Evolutionary conservation across 2,329 filamentous ascomycete genomes (phyloP), one percentile per base, ranked within the genome.

Genomic region (Alternaria postmessia): DNA sequence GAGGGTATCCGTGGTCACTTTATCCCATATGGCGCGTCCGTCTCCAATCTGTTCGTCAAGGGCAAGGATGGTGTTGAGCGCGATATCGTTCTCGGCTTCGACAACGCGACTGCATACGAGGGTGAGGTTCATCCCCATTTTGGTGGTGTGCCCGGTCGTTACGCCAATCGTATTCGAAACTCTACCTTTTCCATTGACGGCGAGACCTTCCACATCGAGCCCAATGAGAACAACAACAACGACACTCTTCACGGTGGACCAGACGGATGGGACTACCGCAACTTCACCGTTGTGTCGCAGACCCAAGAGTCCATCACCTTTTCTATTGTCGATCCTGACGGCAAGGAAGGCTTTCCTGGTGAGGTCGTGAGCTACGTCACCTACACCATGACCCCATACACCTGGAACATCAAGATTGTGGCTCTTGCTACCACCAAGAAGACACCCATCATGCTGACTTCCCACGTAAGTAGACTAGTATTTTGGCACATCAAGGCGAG

Each of bases 121-220:
- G 75, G 87, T 49, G 89, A 92, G 60, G 81, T 85, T 62, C 91
- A 93, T 76, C 88, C 86, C 51, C 90, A 93, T 81, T 88, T 91
- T 66, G 91, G 90, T 59, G 82, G 88, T 69, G 87, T 94, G 0
- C 90, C 90, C 0, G 91, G 90, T 70, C 88, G 91, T 56, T 94
- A 94, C 75, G 91, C 91, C 59, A 94, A 94, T 78, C 88, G 91
- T 65, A 93, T 93, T 82, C 88, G 87, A 83, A 93, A 93, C 82
- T 89, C 87, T 77, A 89, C 85, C 6, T 92, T 92, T 71, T 83
- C 81, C 60, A 87, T 92, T 58, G 89, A 91, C 66, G 89, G 88
- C 53, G 78, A 80, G 54, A 80, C 77, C 4, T 91, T 87, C 76
- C 78, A 89, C 61, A 79, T 91, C 56, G 70, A 80, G 38, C 81